Evolutionary conservation across 2,329 filamentous ascomycete species (phyloP).

Genomic region (Graphium sp.): DNA sequence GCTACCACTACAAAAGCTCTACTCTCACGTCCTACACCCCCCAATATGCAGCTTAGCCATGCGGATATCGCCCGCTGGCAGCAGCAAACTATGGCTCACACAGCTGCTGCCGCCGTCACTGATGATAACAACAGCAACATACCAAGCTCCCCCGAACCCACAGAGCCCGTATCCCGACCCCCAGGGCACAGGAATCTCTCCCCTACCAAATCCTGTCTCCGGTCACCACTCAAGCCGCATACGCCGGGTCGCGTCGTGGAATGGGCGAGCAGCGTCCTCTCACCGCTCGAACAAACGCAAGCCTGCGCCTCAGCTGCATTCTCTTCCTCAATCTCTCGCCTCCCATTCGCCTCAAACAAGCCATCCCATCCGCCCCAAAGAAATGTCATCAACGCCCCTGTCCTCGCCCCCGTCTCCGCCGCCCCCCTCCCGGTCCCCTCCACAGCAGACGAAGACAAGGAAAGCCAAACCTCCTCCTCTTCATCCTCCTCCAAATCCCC

Average conservation of each 20-base stretch:
- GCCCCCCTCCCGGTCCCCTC: constrained; percentile 11
- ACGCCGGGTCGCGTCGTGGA: constrained; percentile 42
- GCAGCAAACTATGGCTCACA: constrained; percentile 17
- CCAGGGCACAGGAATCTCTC: constrained; percentile 33
- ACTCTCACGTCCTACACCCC: constrained; percentile 16
- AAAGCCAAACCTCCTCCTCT: too few species aligned
- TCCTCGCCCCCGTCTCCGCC: constrained; percentile 10
- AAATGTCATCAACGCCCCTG: constrained; percentile 16
- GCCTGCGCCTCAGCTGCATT: constrained; percentile 3
- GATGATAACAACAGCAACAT: neutral
- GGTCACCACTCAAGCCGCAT: constrained; percentile 38
- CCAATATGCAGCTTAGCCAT: constrained; percentile 21
- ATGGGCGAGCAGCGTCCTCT: constrained; percentile 33
- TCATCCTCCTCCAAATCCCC: too few species aligned
- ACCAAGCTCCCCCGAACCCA: neutral
- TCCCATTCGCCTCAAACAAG: neutral
- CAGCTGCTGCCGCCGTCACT: too few species aligned
- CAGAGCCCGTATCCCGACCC: constrained; percentile 14
- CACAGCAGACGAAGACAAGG: too few species aligned
- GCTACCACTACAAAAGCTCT: constrained; percentile 9
- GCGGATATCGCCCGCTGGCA: constrained; percentile 24
- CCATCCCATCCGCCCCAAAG: constrained; percentile 5
- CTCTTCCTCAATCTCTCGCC: constrained; percentile 3
- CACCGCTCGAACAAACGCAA: constrained; percentile 22
- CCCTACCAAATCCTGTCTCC: constrained; percentile 37